Percentiles rank a stretch among this genome's conserved stretches.
Conservation (phyloP, 2,329 filamentous ascomycete genomes). For the Colletotrichum spinosum region DNA sequence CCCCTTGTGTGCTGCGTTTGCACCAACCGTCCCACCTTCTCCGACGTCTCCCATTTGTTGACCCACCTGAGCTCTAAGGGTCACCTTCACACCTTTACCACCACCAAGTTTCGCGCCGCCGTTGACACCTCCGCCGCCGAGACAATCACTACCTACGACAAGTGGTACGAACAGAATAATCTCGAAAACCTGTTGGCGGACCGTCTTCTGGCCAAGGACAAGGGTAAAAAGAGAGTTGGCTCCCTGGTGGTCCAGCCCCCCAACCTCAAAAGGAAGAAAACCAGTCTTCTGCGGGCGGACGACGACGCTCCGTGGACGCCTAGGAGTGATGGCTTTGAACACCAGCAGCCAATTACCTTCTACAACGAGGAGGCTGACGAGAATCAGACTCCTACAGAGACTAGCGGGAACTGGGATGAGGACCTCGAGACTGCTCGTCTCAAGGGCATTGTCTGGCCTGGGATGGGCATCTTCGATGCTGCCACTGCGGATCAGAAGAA, state of each 20-base stretch:
- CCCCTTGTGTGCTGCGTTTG: slow-evolving; percentile 87
- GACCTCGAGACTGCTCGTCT: slow-evolving; percentile 47
- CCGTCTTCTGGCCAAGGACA: slow-evolving; percentile 82
- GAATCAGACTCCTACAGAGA: slow-evolving; percentile 9
- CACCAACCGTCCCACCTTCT: slow-evolving; percentile 82
- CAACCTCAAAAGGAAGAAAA: slow-evolving; percentile 29
- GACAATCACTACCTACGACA: slow-evolving; percentile 75
- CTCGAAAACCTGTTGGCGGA: slow-evolving; percentile 82
- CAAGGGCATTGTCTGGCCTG: slow-evolving; percentile 80
- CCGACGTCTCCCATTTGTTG: slow-evolving; percentile 89
- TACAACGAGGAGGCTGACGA: slow-evolving; percentile 13
- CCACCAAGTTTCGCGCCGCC: slow-evolving; percentile 78
- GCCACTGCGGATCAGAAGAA: slow-evolving; percentile 79
- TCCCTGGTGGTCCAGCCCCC: no score
- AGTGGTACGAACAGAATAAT: slow-evolving; percentile 80
- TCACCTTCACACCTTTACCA: slow-evolving; percentile 88
- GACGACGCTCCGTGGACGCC: slow-evolving; percentile 17
- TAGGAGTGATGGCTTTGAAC: slow-evolving; percentile 10
- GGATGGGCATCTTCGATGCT: slow-evolving; percentile 86
- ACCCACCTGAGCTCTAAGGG: slow-evolving; percentile 94
- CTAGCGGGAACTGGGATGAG: slow-evolving; percentile 10
- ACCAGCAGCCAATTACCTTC: slow-evolving; percentile 32
- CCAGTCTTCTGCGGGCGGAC: not conserved
- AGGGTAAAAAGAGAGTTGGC: slow-evolving; percentile 58
- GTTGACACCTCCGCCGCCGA: slow-evolving; percentile 74